phyloP scores from a whole-genome alignment of 208 protist genomes.

The Trypanosoma caninum region DNA sequence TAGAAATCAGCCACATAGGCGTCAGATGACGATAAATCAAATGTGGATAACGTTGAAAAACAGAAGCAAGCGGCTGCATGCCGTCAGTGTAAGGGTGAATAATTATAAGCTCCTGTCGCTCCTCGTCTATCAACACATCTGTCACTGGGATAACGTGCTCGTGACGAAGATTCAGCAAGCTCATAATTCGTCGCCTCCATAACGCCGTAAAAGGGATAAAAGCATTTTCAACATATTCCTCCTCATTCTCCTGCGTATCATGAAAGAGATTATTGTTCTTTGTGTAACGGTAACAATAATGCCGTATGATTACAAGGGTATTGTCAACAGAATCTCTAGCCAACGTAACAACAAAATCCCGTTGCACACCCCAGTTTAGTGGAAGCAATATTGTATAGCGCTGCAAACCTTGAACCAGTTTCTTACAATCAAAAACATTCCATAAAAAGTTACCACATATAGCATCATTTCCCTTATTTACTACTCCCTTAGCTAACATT shows the following conservation, averaged over 20 bases:
- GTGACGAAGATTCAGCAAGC: constrained; percentile 14
- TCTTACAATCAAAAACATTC: neutral
- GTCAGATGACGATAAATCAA: constrained; percentile 3
- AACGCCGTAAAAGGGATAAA: constrained; percentile 14
- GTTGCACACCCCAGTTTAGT: constrained; percentile 11
- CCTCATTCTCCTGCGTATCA: neutral
- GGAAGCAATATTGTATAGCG: constrained; percentile 14
- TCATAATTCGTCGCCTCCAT: constrained; percentile 13
- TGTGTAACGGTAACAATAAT: constrained; percentile 2
- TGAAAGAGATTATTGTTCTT: neutral
- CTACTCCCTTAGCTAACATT: too few species aligned
- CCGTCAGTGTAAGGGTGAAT: constrained; percentile 25
- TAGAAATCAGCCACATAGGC: neutral
- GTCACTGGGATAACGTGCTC: constrained; percentile 11
- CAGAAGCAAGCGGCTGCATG: constrained; percentile 19
- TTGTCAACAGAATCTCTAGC: constrained; percentile 4
- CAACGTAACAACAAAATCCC: neutral
- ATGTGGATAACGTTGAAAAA: neutral
- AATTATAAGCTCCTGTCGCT: constrained; percentile 13
- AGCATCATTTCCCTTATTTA: too few species aligned
- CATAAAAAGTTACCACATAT: too few species aligned
- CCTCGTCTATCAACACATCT: constrained; percentile 21
- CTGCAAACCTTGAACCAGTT: neutral
- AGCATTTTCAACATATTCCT: neutral
- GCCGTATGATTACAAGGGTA: constrained; percentile 13